phyloP scores from a whole-genome alignment of 352 stramenopile genomes.

The Halophytophthora batemanensis region DNA sequence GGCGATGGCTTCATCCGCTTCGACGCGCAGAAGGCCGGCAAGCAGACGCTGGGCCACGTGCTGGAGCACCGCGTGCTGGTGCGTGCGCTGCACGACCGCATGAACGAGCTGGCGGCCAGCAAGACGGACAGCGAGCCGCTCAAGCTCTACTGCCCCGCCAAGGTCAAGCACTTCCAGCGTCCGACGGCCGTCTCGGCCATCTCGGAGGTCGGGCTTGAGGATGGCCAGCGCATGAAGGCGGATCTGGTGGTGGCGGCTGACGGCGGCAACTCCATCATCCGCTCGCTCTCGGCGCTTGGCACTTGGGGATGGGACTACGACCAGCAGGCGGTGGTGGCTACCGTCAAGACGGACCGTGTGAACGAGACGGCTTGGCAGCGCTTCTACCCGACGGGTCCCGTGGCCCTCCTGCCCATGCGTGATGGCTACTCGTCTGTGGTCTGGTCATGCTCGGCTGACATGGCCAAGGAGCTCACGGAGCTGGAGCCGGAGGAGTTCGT shows the following conservation, averaged over 20 bases:
- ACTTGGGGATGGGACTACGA: slow-evolving; percentile 93
- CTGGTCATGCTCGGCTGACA: slow-evolving; percentile 83
- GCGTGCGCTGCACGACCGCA: slow-evolving; percentile 79
- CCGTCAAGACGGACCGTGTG: slow-evolving; percentile 79
- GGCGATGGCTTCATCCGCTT: slow-evolving; percentile 88
- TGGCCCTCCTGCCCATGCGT: slow-evolving; percentile 89
- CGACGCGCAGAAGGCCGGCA: slow-evolving; percentile 58
- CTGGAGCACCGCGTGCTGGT: slow-evolving; percentile 88
- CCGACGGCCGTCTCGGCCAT: slow-evolving; percentile 39
- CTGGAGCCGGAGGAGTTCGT: slow-evolving; percentile 78
- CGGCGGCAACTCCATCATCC: slow-evolving; percentile 87
- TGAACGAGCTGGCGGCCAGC: slow-evolving; percentile 62
- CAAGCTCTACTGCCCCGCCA: slow-evolving; percentile 69
- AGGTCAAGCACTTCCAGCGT: slow-evolving; percentile 81
- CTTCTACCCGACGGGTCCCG: slow-evolving; percentile 87
- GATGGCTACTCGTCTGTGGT: slow-evolving; percentile 90
- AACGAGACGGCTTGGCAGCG: slow-evolving; percentile 89
- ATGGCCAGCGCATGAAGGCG: slow-evolving; percentile 64
- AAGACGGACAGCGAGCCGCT: slow-evolving; percentile 51
- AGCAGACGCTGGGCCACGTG: slow-evolving; percentile 76
- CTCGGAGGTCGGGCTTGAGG: slow-evolving; percentile 65
- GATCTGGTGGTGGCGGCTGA: slow-evolving; percentile 88
- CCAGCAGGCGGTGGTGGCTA: slow-evolving; percentile 90
- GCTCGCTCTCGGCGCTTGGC: slow-evolving; percentile 77
- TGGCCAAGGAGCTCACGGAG: slow-evolving; percentile 78